phyloP scores from a whole-genome alignment of 1,284 basidiomycete genomes.

The Pascua guehoae region DNA sequence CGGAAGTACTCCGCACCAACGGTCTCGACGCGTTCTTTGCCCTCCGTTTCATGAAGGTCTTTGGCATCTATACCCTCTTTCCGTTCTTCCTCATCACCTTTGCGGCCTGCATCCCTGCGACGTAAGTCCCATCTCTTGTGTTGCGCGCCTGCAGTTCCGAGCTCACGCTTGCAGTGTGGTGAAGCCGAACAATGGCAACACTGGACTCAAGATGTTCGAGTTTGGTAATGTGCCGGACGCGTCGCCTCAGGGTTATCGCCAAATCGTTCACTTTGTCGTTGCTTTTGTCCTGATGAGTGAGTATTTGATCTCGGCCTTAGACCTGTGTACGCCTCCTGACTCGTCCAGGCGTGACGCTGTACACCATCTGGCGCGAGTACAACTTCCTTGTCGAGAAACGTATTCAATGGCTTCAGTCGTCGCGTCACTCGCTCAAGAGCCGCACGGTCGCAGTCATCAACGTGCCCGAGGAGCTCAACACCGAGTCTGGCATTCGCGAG shows the following conservation, averaged over 20 bases:
- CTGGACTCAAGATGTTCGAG: constrained; percentile 69
- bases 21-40: constrained; percentile 94
- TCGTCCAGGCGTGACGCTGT: constrained; percentile 70
- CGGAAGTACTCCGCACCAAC: constrained; percentile 57
- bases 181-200: constrained; percentile 49
- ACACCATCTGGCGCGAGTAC: constrained; percentile 77
- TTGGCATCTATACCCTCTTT: constrained; percentile 63
- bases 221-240: constrained; percentile 69
- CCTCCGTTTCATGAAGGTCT: constrained; percentile 62
- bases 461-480: constrained; percentile 73
- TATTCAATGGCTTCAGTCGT: constrained; percentile 78
- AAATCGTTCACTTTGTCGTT: constrained; percentile 70
- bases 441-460: constrained; percentile 86
- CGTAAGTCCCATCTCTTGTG: constrained; percentile 23
- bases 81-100: constrained; percentile 65
- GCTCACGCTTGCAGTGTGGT: constrained; percentile 5
- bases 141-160: not conserved
- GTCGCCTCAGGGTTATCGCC: constrained; percentile 55
- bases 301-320: constrained; percentile 31
- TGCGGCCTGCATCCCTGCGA: constrained; percentile 48
- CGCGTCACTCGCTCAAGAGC: constrained; percentile 72
- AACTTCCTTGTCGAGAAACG: constrained; percentile 72
- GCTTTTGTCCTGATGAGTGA: constrained; percentile 70
- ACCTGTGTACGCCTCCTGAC: constrained; percentile 1
- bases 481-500: constrained; percentile 52